Conservation (phyloP, 768 basidiomycete genomes). For the Phylloporus rhodoxanthus region DNA sequence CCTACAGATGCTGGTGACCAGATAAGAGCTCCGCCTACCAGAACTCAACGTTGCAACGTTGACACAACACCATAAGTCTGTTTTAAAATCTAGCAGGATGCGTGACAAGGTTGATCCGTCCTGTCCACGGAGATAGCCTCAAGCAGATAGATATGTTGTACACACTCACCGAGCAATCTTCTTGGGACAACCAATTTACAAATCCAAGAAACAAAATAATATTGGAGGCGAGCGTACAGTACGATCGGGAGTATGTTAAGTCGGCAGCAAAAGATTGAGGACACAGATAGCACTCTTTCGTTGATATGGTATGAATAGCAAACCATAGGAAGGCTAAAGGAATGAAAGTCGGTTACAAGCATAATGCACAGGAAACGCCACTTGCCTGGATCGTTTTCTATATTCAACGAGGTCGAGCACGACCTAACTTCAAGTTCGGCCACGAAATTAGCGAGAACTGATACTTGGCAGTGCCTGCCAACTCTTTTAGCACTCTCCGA, state of each 20-base stretch:
- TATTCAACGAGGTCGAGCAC: constrained; percentile 18
- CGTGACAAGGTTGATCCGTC: not conserved
- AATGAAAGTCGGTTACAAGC: not conserved
- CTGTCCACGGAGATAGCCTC: not conserved
- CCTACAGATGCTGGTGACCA: too few relatives aligned
- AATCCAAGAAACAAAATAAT: not conserved
- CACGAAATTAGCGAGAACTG: constrained; percentile 13
- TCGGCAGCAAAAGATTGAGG: not conserved
- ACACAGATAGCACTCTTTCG: not conserved
- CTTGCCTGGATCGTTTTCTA: constrained; percentile 23
- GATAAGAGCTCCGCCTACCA: not conserved
- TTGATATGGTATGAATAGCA: not conserved
- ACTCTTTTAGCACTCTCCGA: constrained; percentile 11
- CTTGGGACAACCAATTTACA: not conserved
- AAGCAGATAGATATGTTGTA: not conserved
- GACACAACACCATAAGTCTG: too few relatives aligned
- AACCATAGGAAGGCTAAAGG: constrained; percentile 16
- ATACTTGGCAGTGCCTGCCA: constrained; percentile 13
- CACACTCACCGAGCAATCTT: constrained; percentile 7
- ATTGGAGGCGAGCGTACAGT: constrained; percentile 5
- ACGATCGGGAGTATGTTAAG: not conserved
- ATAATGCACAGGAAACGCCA: not conserved
- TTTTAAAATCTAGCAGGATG: not conserved
- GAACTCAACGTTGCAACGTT: not conserved
- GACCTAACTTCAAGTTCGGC: constrained; percentile 3